A percentile compares a stretch with the other conserved stretches of the same genome.
Evolutionary conservation across 2,329 filamentous ascomycete species (phyloP).

Genomic region (Aspergillus hortae): DNA sequence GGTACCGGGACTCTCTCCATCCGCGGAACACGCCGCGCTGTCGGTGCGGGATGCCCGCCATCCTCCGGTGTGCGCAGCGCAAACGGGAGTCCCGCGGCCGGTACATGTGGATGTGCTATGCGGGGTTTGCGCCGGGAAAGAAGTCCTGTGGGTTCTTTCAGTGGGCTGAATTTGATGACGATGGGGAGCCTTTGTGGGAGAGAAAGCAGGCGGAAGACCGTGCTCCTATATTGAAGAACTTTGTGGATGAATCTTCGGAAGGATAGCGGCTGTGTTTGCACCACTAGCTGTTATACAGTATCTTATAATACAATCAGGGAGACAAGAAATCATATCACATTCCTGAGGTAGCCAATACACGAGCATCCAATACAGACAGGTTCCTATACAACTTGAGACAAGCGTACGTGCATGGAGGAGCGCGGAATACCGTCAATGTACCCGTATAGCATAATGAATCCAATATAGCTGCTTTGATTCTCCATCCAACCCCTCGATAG

Average conservation of each 20-base stretch:
- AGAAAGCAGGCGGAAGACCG: conserved; percentile 13
- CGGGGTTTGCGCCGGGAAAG: conserved; percentile 46
- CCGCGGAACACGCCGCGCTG: conserved; percentile 76
- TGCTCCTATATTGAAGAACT: conserved; percentile 24
- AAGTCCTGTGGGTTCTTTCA: conserved; percentile 72
- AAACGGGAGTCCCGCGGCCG: conserved; percentile 71
- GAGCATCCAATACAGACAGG: too few species aligned
- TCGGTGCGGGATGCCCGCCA: conserved; percentile 64
- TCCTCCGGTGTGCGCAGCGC: conserved; percentile 73
- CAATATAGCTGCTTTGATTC: too few species aligned
- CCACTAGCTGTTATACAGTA: too few species aligned
- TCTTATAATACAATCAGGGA: too few species aligned
- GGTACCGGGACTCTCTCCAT: conserved; percentile 74
- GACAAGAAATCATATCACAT: too few species aligned
- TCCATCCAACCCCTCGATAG: too few species aligned
- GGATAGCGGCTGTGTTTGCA: too few species aligned
- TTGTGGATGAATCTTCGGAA: conserved; percentile 10
- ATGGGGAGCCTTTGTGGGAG: conserved; percentile 72
- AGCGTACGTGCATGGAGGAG: too few species aligned
- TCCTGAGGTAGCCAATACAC: too few species aligned
- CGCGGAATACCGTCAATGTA: too few species aligned
- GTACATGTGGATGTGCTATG: conserved; percentile 95
- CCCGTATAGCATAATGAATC: too few species aligned
- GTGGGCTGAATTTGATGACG: conserved; percentile 83
- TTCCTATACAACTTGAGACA: too few species aligned